Evolutionary conservation across 352 stramenopile genomes (phyloP), one percentile per base, ranked within the genome.

Genomic region (Globisporangium carolinianum): DNA sequence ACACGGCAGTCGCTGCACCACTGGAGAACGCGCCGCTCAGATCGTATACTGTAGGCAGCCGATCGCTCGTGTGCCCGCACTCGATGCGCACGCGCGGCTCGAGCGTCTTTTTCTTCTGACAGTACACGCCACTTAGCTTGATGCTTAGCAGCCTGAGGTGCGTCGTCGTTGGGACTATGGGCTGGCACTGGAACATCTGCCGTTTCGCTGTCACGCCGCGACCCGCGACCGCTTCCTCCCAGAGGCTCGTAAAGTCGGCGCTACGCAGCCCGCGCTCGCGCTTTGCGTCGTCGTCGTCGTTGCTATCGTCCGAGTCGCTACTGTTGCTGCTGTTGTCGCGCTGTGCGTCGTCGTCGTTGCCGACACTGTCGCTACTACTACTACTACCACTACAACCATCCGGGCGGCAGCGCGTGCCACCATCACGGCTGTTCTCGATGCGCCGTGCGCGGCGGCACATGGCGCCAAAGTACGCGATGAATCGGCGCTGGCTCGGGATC

Each of bases 401-500:
- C 24, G 24, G 24, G 24, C 24, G 24, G 24, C 24, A 32, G 24
- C 24, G 24, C 24, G 24, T 32, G 2, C 2, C 24, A 32, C 24
- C 24, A 32, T 32, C 24, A 32, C 24, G 24, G 24, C 24, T 32
- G 24, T 2, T 32, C 50, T 43, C 57, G 15, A 46, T 6, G 15
- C 15, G 38, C 15, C 47, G 53, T 38, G 53, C 53, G 46, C 50
- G 70, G 51, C 63, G 71, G 53, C 81, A 91, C 61, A 91, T 66
- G 4, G 68, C 64, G 2, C 63, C 68, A 58, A 91, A 95, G 62
- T 95, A 95, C 48, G 54, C 48, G 32, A 93, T 79, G 61, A 92
- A 95, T 17, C 83, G 76, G 24, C 79, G 67, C 51, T 95, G 85
- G 62, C 75, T 89, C 7, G 83, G 73, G 58, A 95, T 95, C 11